Percentiles rank a stretch among this genome's conserved stretches.
phyloP scores from a whole-genome alignment of 106 monocot genomes.

The Phalaenopsis equestris region DNA sequence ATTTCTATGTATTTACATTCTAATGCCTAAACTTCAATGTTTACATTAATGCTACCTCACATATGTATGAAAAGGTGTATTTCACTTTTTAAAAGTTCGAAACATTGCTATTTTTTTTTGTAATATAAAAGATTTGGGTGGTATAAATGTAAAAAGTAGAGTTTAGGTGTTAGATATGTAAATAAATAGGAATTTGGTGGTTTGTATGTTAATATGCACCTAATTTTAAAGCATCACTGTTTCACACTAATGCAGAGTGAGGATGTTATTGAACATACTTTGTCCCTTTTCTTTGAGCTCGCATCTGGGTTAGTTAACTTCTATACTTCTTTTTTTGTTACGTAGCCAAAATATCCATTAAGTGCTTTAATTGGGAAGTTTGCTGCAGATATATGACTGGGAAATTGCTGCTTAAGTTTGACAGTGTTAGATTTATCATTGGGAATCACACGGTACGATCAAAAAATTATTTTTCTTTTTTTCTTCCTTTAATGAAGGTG shows the following conservation, averaged over 20 bases:
- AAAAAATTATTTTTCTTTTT: background rate
- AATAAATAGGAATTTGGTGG: too few species aligned
- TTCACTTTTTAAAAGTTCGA: too few species aligned
- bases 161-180: too few species aligned
- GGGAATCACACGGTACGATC: constrained; percentile 69
- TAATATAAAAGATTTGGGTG: too few species aligned
- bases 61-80: too few species aligned
- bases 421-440: constrained; percentile 84
- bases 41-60: too few species aligned
- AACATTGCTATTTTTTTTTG: too few species aligned
- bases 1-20: too few species aligned
- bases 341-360: background rate
- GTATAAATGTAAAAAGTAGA: too few species aligned
- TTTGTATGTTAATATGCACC: background rate
- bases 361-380: constrained; percentile 15
- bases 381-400: constrained; percentile 93
- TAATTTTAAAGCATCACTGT: constrained; percentile 8
- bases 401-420: constrained; percentile 95
- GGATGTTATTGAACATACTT: constrained; percentile 87
- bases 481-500: background rate
- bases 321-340: background rate
- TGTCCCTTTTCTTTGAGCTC: constrained; percentile 82
- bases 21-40: too few species aligned
- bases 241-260: constrained; percentile 52
- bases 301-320: constrained; percentile 70